Evolutionary conservation across 257 asterid genomes (phyloP), one percentile per base, ranked within the genome.

Genomic region (Solanum tarijense): DNA sequence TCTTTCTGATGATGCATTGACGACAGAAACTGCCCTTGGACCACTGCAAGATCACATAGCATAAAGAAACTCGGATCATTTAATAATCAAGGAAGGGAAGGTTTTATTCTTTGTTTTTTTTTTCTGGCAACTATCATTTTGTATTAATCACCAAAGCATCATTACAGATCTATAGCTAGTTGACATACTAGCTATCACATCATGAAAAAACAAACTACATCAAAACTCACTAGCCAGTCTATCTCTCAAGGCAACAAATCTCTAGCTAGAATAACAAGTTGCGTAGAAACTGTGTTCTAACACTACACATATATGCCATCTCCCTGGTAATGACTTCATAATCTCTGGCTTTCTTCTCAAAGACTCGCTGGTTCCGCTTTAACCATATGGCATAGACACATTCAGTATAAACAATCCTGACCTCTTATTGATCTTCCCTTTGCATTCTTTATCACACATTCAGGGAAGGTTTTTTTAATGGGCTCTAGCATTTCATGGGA

Each of bases 11-110:
- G 96, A 91, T 83, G 94, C 93, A 84, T 95, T 93, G 90, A 97
- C 96, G 72, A 95, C 97, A 34, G 98, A 95, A 78, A 96, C 93
- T 65, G 98, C 99, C 84, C 98, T 92, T 72, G 98, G 99, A 87
- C 98, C 98, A 92, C 99, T 97, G 86, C 92, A 92, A 85, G 69
- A 89, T 88, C 74, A 86, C 36, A 82, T 14, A 55, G 83, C 84
- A 62, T 48, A 88, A 90, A 87, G 87, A 72, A 86, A 86, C 66
- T 46, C 4, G 32, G 5, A 81, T 29, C 29, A 81, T 29, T 16
- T 81, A 48, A 46, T 81, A 87, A 87, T 20, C 58, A 83, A 31
- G 48, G 12, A 27, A 32, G 16, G 12, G 27, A n/a, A 29, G 86
- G 34, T 29, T 60, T 29, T 78, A 8, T 38, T 38, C 9, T 38